A percentile compares a stretch with the other conserved stretches of the same genome.
phyloP scores from a whole-genome alignment of 176 grass and related monocot genomes.

The Triticum turgidum region DNA sequence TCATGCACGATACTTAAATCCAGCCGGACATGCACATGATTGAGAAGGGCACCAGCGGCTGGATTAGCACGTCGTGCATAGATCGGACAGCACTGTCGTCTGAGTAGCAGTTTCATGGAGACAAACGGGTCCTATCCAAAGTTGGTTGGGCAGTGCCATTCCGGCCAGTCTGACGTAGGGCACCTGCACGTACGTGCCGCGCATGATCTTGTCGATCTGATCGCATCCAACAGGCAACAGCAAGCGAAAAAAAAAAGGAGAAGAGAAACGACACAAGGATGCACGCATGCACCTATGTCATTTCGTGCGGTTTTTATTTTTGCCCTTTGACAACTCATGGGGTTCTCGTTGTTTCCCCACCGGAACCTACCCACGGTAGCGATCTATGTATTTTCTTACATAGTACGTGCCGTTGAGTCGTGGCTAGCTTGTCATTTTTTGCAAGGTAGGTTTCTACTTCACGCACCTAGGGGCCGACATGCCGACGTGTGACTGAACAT shows the following conservation, averaged over 20 bases:
- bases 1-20: no score
- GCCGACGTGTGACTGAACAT: not conserved
- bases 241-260: not conserved
- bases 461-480: not conserved
- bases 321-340: slow-evolving; percentile 22
- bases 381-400: not conserved
- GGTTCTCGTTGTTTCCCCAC: slow-evolving; percentile 8
- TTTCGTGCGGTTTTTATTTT: slow-evolving; percentile 21
- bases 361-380: not conserved
- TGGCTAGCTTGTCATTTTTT: slow-evolving; percentile 1
- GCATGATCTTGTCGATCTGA: not conserved
- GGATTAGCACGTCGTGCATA: no score
- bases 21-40: no score
- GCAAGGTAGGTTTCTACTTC: not conserved
- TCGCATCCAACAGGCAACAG: slow-evolving; percentile 2
- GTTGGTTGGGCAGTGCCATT: slow-evolving; percentile 19
- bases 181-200: not conserved
- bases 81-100: no score
- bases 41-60: no score
- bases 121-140: not conserved
- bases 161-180: slow-evolving; percentile 22
- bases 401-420: not conserved
- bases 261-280: not conserved
- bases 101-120: not conserved
- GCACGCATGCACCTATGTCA: not conserved